Conservation (phyloP, 768 basidiomycete species). For the Trametes gibbosa region DNA sequence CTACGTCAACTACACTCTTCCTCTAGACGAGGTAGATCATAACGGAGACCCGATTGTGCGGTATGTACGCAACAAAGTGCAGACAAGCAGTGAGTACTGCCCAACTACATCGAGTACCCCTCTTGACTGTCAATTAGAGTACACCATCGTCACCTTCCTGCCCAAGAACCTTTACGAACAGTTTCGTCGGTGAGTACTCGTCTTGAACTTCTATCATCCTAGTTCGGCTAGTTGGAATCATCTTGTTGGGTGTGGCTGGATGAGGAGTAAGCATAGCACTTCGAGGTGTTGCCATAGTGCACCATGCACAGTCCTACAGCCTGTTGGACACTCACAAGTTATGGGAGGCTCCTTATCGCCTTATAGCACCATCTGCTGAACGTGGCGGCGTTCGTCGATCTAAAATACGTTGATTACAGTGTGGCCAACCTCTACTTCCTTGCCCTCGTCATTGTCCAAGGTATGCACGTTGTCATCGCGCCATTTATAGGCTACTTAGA, state of each 20-base stretch:
- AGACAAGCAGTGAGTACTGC: conserved; percentile 74
- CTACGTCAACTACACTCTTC: conserved; percentile 74
- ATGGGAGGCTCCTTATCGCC: not conserved
- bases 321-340: not conserved
- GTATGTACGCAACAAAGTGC: conserved; percentile 92
- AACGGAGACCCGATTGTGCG: conserved; percentile 73
- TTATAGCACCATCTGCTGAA: not conserved
- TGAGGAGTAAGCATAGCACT: not conserved
- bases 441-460: conserved; percentile 73
- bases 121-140: conserved; percentile 50
- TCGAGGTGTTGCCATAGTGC: not conserved
- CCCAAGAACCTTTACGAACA: conserved; percentile 96
- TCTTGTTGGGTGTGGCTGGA: not conserved
- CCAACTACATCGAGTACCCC: conserved; percentile 2
- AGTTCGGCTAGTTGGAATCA: not conserved
- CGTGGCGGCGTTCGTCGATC: conserved; percentile 7
- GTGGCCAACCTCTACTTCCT: conserved; percentile 95
- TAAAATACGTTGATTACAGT: conserved; percentile 33
- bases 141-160: conserved; percentile 85
- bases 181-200: conserved; percentile 67
- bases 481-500: not conserved
- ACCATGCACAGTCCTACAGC: not conserved
- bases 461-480: conserved; percentile 37
- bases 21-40: conserved; percentile 60
- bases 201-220: not conserved